A percentile compares a stretch with the other conserved stretches of the same genome.
Evolutionary conservation across 2,329 filamentous ascomycete species (phyloP).

Genomic region (Hymenoscyphus repandus): DNA sequence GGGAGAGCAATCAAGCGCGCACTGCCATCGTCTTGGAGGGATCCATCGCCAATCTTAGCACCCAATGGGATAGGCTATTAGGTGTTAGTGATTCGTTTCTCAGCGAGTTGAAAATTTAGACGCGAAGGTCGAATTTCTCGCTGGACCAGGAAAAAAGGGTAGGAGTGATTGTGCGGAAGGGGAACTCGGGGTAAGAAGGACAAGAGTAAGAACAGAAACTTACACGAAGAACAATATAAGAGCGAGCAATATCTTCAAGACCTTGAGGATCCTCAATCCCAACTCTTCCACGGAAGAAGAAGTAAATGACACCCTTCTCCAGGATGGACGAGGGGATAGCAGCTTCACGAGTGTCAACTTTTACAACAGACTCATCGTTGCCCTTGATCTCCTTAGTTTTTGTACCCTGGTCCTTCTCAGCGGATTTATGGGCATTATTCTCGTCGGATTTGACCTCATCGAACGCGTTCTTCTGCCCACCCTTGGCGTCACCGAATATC

Average conservation of each 20-base stretch:
- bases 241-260: slow-evolving; percentile 69
- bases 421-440: slow-evolving; percentile 21
- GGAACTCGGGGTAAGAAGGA: too few relatives aligned
- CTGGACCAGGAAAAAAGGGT: too few relatives aligned
- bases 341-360: slow-evolving; percentile 32
- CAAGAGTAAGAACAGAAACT: too few relatives aligned
- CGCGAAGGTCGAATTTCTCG: too few relatives aligned
- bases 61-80: slow-evolving; percentile 55
- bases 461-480: slow-evolving; percentile 21
- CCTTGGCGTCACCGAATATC: slow-evolving; percentile 1
- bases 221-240: slow-evolving; percentile 67
- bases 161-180: too few relatives aligned
- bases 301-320: slow-evolving; percentile 87
- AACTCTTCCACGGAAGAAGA: slow-evolving; percentile 79
- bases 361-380: slow-evolving; percentile 24
- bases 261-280: slow-evolving; percentile 63
- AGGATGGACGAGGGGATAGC: slow-evolving; percentile 52
- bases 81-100: too few relatives aligned
- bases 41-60: slow-evolving; percentile 55
- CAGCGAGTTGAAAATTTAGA: too few relatives aligned
- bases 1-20: slow-evolving; percentile 72
- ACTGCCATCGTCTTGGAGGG: slow-evolving; percentile 48
- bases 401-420: slow-evolving; percentile 20
- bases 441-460: slow-evolving; percentile 30
- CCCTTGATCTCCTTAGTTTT: slow-evolving; percentile 27